Evolutionary conservation across 805 yeast genomes (phyloP), one percentile per base, ranked within the genome.

Genomic region (Yamadazyma philogaea): DNA sequence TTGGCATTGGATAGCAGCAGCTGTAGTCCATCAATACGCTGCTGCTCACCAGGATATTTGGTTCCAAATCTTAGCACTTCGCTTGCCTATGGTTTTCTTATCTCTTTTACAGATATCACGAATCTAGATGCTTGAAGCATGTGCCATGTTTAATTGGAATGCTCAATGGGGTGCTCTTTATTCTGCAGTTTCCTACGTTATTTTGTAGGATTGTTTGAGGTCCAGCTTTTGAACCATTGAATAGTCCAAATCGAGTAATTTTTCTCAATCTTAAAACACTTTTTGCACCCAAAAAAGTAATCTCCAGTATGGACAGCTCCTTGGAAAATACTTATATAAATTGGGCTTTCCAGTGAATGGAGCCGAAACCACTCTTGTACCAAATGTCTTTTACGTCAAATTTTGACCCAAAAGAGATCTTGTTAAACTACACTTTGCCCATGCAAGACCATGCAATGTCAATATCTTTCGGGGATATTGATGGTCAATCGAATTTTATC

Each of bases 371-470:
- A 11, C 12, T 24, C 12, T 4, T 24, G 12, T 24, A 11, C 28
- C 10, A 24, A 24, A 24, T 24, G 28, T 7, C 28, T 24, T 24
- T 24, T 5, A 11, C 10, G n/a, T 7, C 28, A 24, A 7, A 4
- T 24, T 24, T 24, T 7, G 8, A 40, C 42, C 52, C 32, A 18
- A 17, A 39, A 14, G 40, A 45, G 7, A 41, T 54, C 17, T 18
- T 33, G 6, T 47, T 51, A 15, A 52, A 46, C 37, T 54, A 39
- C 27, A 37, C 53, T 8, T 17, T 52, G 11, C 52, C 54, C 14
- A 34, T 37, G 15, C 19, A 21, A 10, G 46, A 43, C 11, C 38
- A 39, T 5, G 40, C 37, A 8, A 40, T 40, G 3, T 36, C 35
- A 24, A 38, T 54, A 3, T 40, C 46, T 12, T 54, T 53, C 33